Evolutionary conservation across 176 grass and related monocot species (phyloP).

Genomic region (Cenchrus purpureus): DNA sequence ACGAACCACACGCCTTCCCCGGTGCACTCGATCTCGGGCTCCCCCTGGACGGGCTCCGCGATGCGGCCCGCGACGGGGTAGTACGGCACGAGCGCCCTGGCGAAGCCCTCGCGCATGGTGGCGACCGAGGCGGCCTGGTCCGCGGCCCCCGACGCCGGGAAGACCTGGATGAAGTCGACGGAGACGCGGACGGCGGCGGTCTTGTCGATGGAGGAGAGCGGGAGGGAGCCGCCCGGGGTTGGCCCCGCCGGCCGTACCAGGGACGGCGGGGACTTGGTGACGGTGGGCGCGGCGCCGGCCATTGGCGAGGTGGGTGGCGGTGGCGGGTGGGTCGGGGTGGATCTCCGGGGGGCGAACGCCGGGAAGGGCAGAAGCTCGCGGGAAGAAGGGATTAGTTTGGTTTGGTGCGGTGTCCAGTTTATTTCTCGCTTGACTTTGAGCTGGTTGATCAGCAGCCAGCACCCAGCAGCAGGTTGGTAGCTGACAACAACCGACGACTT

Average conservation of each 20-base stretch:
- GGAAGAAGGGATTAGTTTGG: background rate
- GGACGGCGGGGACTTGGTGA: slow-evolving; percentile 50
- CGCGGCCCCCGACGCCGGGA: background rate
- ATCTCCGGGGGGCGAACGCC: slow-evolving; percentile 5
- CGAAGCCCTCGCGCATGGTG: slow-evolving; percentile 49
- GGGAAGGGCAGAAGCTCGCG: background rate
- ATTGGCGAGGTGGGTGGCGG: background rate
- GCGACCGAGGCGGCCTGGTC: background rate
- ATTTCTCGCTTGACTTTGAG: slow-evolving; percentile 14
- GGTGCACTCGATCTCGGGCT: slow-evolving; percentile 66
- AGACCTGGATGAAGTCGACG: slow-evolving; percentile 73
- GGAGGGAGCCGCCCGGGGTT: slow-evolving; percentile 50
- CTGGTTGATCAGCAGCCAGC: background rate
- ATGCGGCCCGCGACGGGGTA: slow-evolving; percentile 71
- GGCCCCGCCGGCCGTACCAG: slow-evolving; percentile 42
- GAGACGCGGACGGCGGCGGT: slow-evolving; percentile 54
- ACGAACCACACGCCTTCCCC: slow-evolving; percentile 78
- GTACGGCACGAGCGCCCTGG: slow-evolving; percentile 67
- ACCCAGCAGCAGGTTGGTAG: background rate
- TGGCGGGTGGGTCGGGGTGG: background rate
- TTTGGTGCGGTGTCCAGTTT: background rate
- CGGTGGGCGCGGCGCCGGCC: slow-evolving; percentile 29
- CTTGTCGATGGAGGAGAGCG: slow-evolving; percentile 75
- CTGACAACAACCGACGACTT: slow-evolving; percentile 11
- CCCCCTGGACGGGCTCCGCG: slow-evolving; percentile 41